Conservation (phyloP, 2,329 filamentous ascomycete species). For the Diaporthe humulicola region DNA sequence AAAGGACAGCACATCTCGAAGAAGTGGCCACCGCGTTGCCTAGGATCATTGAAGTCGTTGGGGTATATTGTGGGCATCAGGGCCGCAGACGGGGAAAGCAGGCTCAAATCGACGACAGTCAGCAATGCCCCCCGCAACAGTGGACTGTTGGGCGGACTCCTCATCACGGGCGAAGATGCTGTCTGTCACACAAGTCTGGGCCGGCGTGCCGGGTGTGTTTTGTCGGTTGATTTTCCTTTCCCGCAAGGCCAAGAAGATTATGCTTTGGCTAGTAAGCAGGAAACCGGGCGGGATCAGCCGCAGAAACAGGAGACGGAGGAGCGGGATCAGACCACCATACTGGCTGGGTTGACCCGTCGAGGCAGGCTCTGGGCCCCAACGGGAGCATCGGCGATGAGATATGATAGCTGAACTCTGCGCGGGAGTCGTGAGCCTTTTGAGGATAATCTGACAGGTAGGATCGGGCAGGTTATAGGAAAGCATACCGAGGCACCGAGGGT, state of each 20-base stretch:
- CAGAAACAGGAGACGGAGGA: conserved; percentile 36
- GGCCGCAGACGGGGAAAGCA: background rate
- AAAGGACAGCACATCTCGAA: background rate
- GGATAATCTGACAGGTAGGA: conserved; percentile 1
- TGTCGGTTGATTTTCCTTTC: background rate
- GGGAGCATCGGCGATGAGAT: conserved; percentile 2
- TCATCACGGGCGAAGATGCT: background rate
- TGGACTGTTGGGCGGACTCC: background rate
- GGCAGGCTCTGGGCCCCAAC: conserved; percentile 11
- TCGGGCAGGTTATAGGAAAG: background rate
- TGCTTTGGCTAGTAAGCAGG: conserved; percentile 15
- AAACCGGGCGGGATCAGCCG: conserved; percentile 23
- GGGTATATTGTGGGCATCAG: background rate
- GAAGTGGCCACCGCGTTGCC: background rate
- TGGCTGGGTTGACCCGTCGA: conserved; percentile 23
- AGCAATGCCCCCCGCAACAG: background rate
- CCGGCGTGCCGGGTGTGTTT: background rate
- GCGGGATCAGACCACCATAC: conserved; percentile 36
- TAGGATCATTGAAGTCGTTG: background rate
- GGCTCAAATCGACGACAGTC: background rate
- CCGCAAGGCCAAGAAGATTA: background rate
- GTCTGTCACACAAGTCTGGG: background rate
- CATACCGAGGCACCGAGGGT: background rate
- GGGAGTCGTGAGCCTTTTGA: background rate
- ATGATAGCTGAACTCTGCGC: conserved; percentile 16